These are phyloP conservation scores for Fusarium pilosicola DNA, from an alignment of 2,329 filamentous ascomycete genomes.

Conservation along the genomic window DNA sequence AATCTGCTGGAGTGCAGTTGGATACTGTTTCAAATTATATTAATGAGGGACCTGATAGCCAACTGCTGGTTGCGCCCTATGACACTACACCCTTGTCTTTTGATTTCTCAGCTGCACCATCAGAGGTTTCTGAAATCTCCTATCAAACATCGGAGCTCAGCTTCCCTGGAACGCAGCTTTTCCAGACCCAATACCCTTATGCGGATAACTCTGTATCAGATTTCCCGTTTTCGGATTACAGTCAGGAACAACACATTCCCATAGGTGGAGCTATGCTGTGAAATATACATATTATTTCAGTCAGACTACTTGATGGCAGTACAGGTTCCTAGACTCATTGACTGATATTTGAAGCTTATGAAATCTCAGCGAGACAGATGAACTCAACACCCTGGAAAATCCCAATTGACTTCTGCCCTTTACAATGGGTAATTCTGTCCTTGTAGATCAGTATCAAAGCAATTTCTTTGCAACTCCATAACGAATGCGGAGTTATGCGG, in stretches of 20 bases:
- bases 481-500: no score
- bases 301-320: background rate
- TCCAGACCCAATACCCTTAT: background rate
- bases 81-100: fast-evolving
- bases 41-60: fast-evolving
- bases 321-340: background rate
- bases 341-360: no score
- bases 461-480: background rate
- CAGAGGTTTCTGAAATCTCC: background rate
- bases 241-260: fast-evolving
- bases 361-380: no score
- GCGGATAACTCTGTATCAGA: fast-evolving
- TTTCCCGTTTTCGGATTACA: fast-evolving
- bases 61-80: fast-evolving
- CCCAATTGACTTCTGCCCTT: no score
- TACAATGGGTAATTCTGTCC: no score
- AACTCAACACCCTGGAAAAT: no score
- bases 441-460: no score
- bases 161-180: background rate
- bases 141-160: background rate
- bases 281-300: background rate
- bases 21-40: fast-evolving
- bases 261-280: background rate
- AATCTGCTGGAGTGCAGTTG: background rate
- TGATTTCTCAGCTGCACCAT: background rate